These are phyloP conservation scores for Salicornia ramosissima DNA, from an alignment of 148 eudicot species.

Conservation along the genomic window DNA sequence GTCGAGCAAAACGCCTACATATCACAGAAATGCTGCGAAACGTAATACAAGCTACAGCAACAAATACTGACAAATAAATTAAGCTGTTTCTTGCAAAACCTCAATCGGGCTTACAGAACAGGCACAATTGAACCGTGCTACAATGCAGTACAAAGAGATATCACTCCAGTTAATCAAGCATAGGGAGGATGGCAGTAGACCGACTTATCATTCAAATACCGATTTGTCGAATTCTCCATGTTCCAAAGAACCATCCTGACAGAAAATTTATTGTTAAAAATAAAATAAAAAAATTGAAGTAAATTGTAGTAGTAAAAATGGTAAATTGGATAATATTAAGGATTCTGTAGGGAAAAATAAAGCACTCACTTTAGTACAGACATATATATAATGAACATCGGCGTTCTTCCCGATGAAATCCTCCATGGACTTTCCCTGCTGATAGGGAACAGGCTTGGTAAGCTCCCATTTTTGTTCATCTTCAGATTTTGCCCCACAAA, in stretches of 20 bases:
- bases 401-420: conserved; percentile 42
- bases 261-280: too few relatives aligned
- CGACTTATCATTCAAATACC: background rate
- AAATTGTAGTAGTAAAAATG: background rate
- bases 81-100: conserved; percentile 4
- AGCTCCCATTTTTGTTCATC: conserved; percentile 48
- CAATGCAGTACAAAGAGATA: background rate
- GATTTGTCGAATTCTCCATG: conserved; percentile 6
- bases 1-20: background rate
- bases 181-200: background rate
- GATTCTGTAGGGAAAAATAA: background rate
- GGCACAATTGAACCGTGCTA: background rate
- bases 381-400: conserved; percentile 79
- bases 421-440: conserved; percentile 42
- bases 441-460: conserved; percentile 57
- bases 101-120: background rate
- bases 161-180: background rate
- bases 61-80: background rate
- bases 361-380: conserved; percentile 62
- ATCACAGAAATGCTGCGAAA: background rate
- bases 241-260: conserved; percentile 20
- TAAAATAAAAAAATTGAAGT: background rate
- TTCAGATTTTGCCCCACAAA: conserved; percentile 32
- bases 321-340: background rate
- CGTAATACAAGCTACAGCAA: background rate